These are phyloP conservation scores for Albizia julibrissin DNA, from an alignment of 306 rosid genomes.

Conservation along the genomic window DNA sequence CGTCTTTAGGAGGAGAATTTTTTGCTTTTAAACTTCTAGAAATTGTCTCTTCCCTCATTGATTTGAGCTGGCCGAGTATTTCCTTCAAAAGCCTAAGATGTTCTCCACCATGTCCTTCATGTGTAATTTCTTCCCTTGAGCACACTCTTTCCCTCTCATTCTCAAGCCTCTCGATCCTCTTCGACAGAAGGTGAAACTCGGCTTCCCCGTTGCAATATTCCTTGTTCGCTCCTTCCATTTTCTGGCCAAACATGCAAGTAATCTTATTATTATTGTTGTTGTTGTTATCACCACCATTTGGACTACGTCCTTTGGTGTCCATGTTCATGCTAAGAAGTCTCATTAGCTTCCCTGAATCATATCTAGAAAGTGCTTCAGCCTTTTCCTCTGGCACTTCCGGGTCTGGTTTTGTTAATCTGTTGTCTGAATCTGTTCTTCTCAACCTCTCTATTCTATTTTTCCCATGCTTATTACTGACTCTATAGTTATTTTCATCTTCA, in stretches of 20 bases:
- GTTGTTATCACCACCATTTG: constrained; percentile 15
- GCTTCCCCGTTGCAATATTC: constrained; percentile 39
- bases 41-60: constrained; percentile 55
- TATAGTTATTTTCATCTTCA: constrained; percentile 23
- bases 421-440: constrained; percentile 41
- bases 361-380: constrained; percentile 31
- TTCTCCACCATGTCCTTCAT: constrained; percentile 53
- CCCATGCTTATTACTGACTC: constrained; percentile 36
- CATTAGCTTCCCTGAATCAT: constrained; percentile 49
- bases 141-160: constrained; percentile 36
- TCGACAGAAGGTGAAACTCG: constrained; percentile 47
- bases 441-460: constrained; percentile 36
- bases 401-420: constrained; percentile 57
- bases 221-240: constrained; percentile 32
- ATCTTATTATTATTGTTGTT: too few species aligned
- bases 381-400: constrained; percentile 38
- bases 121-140: constrained; percentile 54
- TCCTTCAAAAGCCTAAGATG: constrained; percentile 72
- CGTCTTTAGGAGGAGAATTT: constrained; percentile 41
- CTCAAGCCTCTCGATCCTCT: constrained; percentile 60
- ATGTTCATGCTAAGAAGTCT: constrained; percentile 33
- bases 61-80: constrained; percentile 58
- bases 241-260: constrained; percentile 22
- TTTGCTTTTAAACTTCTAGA: constrained; percentile 41
- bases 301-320: constrained; percentile 35